Conservation (phyloP, 306 rosid species). For the Betula pendula region DNA sequence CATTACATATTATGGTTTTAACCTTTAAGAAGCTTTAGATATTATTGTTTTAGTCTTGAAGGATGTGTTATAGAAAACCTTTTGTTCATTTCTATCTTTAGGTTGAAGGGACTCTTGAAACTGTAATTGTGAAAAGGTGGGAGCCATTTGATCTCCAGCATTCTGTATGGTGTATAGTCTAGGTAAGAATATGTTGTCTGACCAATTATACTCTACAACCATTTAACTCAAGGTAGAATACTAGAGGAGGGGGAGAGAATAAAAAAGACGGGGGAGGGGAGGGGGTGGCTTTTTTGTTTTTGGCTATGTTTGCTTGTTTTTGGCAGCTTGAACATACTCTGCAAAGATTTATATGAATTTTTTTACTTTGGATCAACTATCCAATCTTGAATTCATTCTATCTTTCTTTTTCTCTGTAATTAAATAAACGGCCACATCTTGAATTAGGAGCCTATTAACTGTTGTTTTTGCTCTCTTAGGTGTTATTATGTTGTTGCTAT, state of each 20-base stretch:
- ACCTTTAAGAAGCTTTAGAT: not conserved
- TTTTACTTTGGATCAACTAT: not conserved
- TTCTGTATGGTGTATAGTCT: not conserved
- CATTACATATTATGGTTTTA: no score
- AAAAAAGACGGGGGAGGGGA: no score
- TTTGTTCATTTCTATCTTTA: no score
- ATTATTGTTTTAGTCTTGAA: not conserved
- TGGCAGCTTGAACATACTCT: no score
- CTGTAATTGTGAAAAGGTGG: not conserved
- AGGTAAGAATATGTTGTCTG: not conserved
- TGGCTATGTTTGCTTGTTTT: no score
- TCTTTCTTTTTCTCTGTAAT: not conserved
- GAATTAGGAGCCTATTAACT: constrained; percentile 9
- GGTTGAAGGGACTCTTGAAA: no score
- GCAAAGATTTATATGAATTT: no score
- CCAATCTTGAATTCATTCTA: not conserved
- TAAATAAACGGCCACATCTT: not conserved
- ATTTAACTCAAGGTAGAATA: no score
- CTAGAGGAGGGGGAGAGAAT: no score
- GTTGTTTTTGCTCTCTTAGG: constrained; percentile 22
- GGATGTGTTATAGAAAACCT: not conserved
- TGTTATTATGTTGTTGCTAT: constrained; percentile 37
- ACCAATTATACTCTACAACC: no score
- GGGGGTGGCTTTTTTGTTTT: no score
- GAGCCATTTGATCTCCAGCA: not conserved